A percentile compares a stretch with the other conserved stretches of the same genome.
Evolutionary conservation across 2,329 filamentous ascomycete species (phyloP).

Genomic region (Neoascochyta sp.): DNA sequence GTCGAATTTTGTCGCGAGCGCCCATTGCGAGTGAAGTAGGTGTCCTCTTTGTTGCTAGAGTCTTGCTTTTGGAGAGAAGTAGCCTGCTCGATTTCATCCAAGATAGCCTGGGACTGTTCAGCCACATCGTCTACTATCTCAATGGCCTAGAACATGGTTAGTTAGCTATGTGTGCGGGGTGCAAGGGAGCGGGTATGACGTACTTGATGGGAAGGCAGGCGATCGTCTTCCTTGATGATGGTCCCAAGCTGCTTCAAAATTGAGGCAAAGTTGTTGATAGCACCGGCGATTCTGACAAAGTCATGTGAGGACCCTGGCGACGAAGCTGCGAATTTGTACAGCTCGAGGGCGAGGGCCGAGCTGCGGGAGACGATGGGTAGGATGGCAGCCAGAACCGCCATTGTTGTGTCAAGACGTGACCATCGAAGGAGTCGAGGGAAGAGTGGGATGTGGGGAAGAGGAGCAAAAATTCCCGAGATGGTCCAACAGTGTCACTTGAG

Average conservation of each 20-base stretch:
- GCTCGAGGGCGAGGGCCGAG: conserved; percentile 31
- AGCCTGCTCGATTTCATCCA: conserved; percentile 27
- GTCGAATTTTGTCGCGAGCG: conserved; percentile 9
- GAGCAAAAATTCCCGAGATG: conserved; percentile 14
- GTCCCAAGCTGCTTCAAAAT: conserved; percentile 40
- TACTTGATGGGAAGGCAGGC: conserved; percentile 36
- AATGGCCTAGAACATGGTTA: conserved; percentile 25
- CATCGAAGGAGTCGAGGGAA: conserved; percentile 2
- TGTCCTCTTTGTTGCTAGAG: conserved; percentile 2
- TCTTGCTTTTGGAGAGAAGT: conserved; percentile 12
- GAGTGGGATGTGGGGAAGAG: conserved; percentile 6
- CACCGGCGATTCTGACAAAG: conserved; percentile 27
- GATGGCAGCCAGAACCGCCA: conserved; percentile 37
- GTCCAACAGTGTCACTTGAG: conserved; percentile 11
- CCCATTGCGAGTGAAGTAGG: conserved; percentile 2
- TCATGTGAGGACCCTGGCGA: conserved; percentile 23
- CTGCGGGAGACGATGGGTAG: conserved; percentile 33
- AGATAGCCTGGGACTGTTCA: conserved; percentile 26
- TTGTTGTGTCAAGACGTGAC: conserved; percentile 15
- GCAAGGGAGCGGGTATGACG: too few species aligned
- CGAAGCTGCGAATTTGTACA: conserved; percentile 32
- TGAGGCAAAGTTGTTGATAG: conserved; percentile 35
- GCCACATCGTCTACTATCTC: conserved; percentile 34
- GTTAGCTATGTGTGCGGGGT: conserved; percentile 1
- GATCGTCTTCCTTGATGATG: conserved; percentile 38